Percentiles rank a stretch among this genome's conserved stretches.
Conservation (phyloP, 2,329 filamentous ascomycete species). For the Aspergillus ustus region DNA sequence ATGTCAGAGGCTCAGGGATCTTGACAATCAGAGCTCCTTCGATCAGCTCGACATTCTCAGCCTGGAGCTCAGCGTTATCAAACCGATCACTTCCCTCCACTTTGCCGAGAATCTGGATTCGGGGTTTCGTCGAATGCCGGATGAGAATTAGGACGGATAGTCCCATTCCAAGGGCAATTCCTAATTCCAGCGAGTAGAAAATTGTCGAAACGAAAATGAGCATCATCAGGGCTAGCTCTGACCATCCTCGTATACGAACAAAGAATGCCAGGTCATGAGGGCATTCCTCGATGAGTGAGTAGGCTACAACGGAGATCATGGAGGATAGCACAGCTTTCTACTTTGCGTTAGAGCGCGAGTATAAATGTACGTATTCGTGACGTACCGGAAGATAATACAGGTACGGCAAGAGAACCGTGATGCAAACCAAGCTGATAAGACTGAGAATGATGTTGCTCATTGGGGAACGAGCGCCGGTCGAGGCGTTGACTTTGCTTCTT, state of each 20-base stretch:
- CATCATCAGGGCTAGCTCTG: slow-evolving; percentile 82
- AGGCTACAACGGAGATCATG: slow-evolving; percentile 95
- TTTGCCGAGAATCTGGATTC: slow-evolving; percentile 94
- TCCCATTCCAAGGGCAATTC: slow-evolving; percentile 92
- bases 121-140: slow-evolving; percentile 84
- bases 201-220: slow-evolving; percentile 91
- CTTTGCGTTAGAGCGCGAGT: slow-evolving; percentile 2
- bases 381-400: slow-evolving; percentile 95
- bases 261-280: slow-evolving; percentile 94
- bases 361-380: slow-evolving; percentile 26
- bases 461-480: slow-evolving; percentile 87
- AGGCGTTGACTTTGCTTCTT: slow-evolving; percentile 90
- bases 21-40: slow-evolving; percentile 95
- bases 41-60: slow-evolving; percentile 79
- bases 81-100: slow-evolving; percentile 77
- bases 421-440: slow-evolving; percentile 77
- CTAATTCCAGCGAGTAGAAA: slow-evolving; percentile 90
- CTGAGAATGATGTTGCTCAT: slow-evolving; percentile 92
- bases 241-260: slow-evolving; percentile 80
- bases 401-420: slow-evolving; percentile 82
- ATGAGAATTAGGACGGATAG: slow-evolving; percentile 89
- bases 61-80: slow-evolving; percentile 78
- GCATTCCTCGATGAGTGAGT: slow-evolving; percentile 91
- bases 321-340: slow-evolving; percentile 91
- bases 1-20: slow-evolving; percentile 94